Percentiles rank a stretch among this genome's conserved stretches.
phyloP scores from a whole-genome alignment of 2,329 filamentous ascomycete species.

The Cercospora berteroae region DNA sequence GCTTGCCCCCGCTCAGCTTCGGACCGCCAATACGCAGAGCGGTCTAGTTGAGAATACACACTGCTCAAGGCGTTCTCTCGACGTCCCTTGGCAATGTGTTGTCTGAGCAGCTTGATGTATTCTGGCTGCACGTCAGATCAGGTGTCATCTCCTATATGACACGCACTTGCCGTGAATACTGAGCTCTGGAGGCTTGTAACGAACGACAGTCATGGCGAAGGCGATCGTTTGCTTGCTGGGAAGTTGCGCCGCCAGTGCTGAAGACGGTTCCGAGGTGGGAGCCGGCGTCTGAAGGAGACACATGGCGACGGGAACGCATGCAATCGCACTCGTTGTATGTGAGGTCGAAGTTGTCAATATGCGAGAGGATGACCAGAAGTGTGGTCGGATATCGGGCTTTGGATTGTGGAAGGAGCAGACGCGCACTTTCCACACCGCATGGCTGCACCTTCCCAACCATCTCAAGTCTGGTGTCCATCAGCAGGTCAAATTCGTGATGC shows the following conservation, averaged over 20 bases:
- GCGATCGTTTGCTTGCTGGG: constrained; percentile 26
- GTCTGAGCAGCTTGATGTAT: constrained; percentile 37
- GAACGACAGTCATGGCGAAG: constrained; percentile 34
- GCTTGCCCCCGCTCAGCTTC: constrained; percentile 30
- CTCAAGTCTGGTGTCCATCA: not conserved
- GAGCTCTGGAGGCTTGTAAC: constrained; percentile 40
- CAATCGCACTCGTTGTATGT: not conserved
- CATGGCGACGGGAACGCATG: not conserved
- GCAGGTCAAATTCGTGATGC: not conserved
- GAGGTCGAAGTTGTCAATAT: not conserved
- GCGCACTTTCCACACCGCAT: not conserved
- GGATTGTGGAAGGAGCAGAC: not conserved
- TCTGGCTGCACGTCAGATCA: constrained; percentile 21
- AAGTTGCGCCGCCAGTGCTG: not conserved
- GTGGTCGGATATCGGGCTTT: not conserved
- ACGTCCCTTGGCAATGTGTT: constrained; percentile 35
- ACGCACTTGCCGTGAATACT: constrained; percentile 32
- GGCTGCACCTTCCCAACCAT: not conserved
- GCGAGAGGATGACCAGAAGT: not conserved
- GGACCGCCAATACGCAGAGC: constrained; percentile 41
- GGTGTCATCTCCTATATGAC: constrained; percentile 1
- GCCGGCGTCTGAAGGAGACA: not conserved
- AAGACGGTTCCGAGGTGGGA: not conserved
- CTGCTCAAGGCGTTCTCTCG: constrained; percentile 29
- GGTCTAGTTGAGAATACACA: constrained; percentile 40